Evolutionary conservation across 495 filamentous ascomycete genomes (phyloP), one percentile per base, ranked within the genome.

Genomic region (Xylaria bambusicola): DNA sequence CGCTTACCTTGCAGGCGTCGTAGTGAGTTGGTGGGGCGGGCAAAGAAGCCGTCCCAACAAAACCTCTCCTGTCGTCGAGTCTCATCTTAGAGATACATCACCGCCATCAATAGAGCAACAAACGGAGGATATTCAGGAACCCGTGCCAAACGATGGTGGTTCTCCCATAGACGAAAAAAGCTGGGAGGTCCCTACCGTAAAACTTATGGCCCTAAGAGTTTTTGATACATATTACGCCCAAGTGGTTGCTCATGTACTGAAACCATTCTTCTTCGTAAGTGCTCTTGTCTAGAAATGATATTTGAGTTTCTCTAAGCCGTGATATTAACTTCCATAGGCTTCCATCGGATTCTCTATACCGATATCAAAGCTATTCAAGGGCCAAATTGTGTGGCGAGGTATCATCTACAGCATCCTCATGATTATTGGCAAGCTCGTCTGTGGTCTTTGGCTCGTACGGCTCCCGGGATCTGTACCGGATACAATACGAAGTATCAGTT

Each of bases 281-380:
- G 5, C 10, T 12, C 20, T 9, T 29, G 4, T 17, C 17, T 36
- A 46, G 12, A 10, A 15, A 23, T 33, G 4, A n/a, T 10, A 18
- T 1, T 6, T 13, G 3, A 35, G n/a, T 8, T 1, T 27, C 2
- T 1, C 27, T 18, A 1, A 3, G 9, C 17, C 2, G 6, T 6
- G 4, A 6, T 15, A 35, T 26, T 58, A 23, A 52, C 46, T 1
- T 15, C 2, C 17, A 2, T 33, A 83, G 81, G 85, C 88, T 18
- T 90, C 87, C 0, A 88, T 93, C 38, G 89, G 90, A 0, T 92
- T 93, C 63, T 84, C 88, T 0, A 88, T 95, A 18, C 89, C 90
- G 0, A 86, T 93, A 35, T 80, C 82, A 0, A 69, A 84, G 12
- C 84, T 94, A 77, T 93, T 92, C 66, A 63, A 65, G 2, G 81